These are phyloP conservation scores for Xylariomycetidae sp. DNA, from an alignment of 2,329 filamentous ascomycete species.

Conservation along the genomic window DNA sequence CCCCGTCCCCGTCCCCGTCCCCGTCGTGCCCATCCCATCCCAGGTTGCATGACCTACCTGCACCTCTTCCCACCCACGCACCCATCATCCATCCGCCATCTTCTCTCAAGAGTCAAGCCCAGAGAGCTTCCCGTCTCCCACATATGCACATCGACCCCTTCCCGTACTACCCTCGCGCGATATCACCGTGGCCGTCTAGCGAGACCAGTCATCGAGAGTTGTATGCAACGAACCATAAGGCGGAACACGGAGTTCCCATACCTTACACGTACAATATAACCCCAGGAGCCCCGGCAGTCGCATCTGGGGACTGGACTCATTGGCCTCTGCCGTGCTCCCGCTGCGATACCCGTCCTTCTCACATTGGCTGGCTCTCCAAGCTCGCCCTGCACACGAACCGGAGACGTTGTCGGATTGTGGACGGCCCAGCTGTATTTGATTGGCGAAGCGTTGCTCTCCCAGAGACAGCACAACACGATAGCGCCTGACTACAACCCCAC, in stretches of 20 bases:
- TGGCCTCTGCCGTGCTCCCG: conserved; percentile 17
- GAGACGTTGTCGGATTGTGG: conserved; percentile 20
- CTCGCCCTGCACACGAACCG: conserved; percentile 21
- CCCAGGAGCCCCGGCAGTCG: conserved; percentile 11
- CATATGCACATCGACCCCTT: conserved; percentile 10
- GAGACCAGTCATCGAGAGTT: conserved; percentile 2
- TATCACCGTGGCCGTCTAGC: conserved; percentile 11
- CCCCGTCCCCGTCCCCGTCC: conserved; percentile 2
- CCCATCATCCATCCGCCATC: background rate
- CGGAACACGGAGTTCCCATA: conserved; percentile 4
- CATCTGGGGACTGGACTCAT: conserved; percentile 7
- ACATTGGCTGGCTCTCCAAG: conserved; percentile 18
- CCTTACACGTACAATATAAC: conserved; percentile 16
- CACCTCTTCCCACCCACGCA: background rate
- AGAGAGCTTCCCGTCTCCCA: too few species aligned
- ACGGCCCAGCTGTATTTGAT: conserved; percentile 18
- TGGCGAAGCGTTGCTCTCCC: conserved; percentile 16
- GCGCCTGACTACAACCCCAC: conserved; percentile 24
- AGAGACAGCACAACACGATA: conserved; percentile 17
- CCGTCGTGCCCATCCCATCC: conserved; percentile 1
- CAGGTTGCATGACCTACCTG: conserved; percentile 1
- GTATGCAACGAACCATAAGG: conserved; percentile 4
- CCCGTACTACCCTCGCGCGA: conserved; percentile 20
- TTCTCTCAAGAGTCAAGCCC: conserved; percentile 1
- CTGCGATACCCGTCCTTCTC: conserved; percentile 9